Conservation (phyloP, 2,329 filamentous ascomycete species). For the Rhinocladiella mackenziei region DNA sequence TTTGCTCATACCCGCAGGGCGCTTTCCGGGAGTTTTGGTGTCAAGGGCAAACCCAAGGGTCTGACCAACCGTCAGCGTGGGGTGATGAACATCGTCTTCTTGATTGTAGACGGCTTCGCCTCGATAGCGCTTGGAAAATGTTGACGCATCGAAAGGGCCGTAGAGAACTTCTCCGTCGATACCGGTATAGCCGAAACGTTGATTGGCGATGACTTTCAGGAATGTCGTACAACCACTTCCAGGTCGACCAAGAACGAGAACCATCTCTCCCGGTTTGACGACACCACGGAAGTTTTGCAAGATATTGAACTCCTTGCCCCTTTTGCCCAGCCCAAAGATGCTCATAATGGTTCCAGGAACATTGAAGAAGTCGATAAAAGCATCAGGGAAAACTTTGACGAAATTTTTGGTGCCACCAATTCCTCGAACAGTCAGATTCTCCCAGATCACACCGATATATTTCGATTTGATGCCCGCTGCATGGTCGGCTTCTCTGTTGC, state of each 20-base stretch:
- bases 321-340: constrained; percentile 62
- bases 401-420: constrained; percentile 70
- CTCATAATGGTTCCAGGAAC: constrained; percentile 61
- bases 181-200: constrained; percentile 59
- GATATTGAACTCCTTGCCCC: constrained; percentile 68
- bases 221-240: constrained; percentile 70
- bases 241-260: constrained; percentile 73
- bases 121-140: constrained; percentile 67
- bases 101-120: constrained; percentile 83
- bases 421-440: constrained; percentile 70
- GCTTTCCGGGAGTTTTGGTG: constrained; percentile 76
- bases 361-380: constrained; percentile 73
- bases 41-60: constrained; percentile 81
- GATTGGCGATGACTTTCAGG: constrained; percentile 64
- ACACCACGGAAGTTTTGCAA: constrained; percentile 64
- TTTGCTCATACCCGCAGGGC: constrained; percentile 69
- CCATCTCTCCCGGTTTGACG: constrained; percentile 80
- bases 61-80: constrained; percentile 81
- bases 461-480: constrained; percentile 77
- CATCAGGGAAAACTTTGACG: constrained; percentile 71
- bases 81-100: constrained; percentile 80
- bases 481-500: constrained; percentile 65
- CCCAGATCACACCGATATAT: constrained; percentile 74
- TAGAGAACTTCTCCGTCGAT: constrained; percentile 70
- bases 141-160: constrained; percentile 66